Evolutionary conservation across 805 yeast species (phyloP).

Genomic region (Wickerhamomyces alni): DNA sequence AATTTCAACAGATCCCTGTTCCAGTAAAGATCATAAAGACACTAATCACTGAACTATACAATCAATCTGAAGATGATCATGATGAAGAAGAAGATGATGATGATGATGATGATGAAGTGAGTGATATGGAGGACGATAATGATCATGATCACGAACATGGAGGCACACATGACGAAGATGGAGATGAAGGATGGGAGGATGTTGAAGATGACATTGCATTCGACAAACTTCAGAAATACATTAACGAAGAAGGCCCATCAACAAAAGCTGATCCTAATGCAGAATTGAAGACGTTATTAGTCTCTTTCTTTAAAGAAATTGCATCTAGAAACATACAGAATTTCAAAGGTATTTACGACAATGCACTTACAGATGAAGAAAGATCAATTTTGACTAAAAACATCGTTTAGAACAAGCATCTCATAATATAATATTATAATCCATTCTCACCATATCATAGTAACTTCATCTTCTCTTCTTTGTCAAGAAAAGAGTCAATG

Average conservation of each 20-base stretch:
- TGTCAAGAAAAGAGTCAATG: constrained; percentile 34
- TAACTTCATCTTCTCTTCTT: constrained; percentile 23
- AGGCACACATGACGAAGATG: constrained; percentile 49
- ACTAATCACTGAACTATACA: constrained; percentile 60
- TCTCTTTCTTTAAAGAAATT: constrained; percentile 51
- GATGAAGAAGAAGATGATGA: constrained; percentile 11
- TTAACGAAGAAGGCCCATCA: constrained; percentile 31
- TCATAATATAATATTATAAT: neutral
- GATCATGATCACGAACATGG: constrained; percentile 45
- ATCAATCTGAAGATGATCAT: constrained; percentile 37
- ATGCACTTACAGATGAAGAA: constrained; percentile 42
- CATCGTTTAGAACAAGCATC: constrained; percentile 26
- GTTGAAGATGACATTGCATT: constrained; percentile 22
- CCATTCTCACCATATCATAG: too few relatives aligned
- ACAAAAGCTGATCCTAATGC: constrained; percentile 5
- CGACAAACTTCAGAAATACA: constrained; percentile 50
- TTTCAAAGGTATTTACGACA: constrained; percentile 45
- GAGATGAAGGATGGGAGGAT: constrained; percentile 71
- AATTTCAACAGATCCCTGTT: constrained; percentile 61
- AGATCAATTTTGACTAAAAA: constrained; percentile 46
- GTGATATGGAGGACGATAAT: constrained; percentile 6
- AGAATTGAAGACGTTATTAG: constrained; percentile 30
- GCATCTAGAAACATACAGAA: constrained; percentile 41
- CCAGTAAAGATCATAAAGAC: constrained; percentile 68
- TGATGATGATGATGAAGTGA: constrained; percentile 37